Evolutionary conservation across 2,329 filamentous ascomycete species (phyloP).

Genomic region (Colletotrichum paranaense): DNA sequence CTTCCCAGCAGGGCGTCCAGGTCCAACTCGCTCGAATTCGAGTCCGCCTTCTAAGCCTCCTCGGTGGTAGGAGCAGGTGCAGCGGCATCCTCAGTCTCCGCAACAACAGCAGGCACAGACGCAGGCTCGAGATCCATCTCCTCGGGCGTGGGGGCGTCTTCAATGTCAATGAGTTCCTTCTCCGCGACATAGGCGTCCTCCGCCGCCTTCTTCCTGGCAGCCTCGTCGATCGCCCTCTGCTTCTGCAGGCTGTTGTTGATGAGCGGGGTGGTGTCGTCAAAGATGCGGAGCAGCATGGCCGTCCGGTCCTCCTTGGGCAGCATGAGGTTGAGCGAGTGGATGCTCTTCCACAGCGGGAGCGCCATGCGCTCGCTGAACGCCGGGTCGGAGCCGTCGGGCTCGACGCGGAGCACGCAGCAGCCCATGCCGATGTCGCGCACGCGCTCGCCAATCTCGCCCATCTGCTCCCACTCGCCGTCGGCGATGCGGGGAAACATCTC

Average conservation of each 20-base stretch:
- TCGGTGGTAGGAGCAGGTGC: neutral
- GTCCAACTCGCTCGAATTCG: neutral
- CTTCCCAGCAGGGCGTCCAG: neutral
- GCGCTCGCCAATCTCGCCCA: slow-evolving; percentile 89
- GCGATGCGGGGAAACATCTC: slow-evolving; percentile 97
- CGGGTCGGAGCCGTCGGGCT: slow-evolving; percentile 74
- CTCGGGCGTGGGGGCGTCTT: slow-evolving; percentile 52
- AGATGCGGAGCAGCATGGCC: slow-evolving; percentile 91
- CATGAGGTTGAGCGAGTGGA: slow-evolving; percentile 95
- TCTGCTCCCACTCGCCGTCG: slow-evolving; percentile 76
- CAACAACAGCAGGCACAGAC: neutral
- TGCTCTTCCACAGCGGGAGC: slow-evolving; percentile 92
- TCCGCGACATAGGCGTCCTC: slow-evolving; percentile 39
- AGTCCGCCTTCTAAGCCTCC: neutral
- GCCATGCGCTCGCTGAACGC: slow-evolving; percentile 82
- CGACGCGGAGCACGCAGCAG: slow-evolving; percentile 89
- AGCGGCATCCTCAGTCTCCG: neutral
- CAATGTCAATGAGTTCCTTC: slow-evolving; percentile 45
- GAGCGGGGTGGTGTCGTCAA: slow-evolving; percentile 87
- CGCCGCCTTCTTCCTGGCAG: slow-evolving; percentile 46
- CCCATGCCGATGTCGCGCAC: slow-evolving; percentile 86
- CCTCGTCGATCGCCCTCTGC: slow-evolving; percentile 49
- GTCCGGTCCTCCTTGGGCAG: slow-evolving; percentile 95
- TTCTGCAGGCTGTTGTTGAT: slow-evolving; percentile 75
- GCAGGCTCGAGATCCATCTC: slow-evolving; percentile 29